Base-by-base conservation (phyloP, 1,284 basidiomycete genomes). In the Cutaneotrichosporon dermatis region DNA sequence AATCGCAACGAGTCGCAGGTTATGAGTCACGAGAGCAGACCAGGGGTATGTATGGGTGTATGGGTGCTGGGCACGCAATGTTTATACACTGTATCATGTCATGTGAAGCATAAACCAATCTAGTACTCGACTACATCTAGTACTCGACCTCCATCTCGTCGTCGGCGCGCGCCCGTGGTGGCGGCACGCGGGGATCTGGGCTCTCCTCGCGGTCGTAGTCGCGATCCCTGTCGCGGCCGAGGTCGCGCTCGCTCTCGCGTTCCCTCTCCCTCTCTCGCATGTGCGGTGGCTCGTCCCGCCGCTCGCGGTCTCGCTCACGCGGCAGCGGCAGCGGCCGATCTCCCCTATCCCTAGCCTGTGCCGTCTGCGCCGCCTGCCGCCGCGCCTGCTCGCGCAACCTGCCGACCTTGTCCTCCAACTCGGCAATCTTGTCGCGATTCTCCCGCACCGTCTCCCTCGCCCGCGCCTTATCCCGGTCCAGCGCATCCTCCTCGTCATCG, bases 401-500 rank as follows among this genome's bases (percentile, higher is more conserved):
- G 13, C 42, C 42, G 35, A 76, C 61, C 51, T 64, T 69, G 9
- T 40, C 51, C 4, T 49, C 15, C 33, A 75, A 57, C 34, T 73
- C 72, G 12, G 64, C 67, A 33, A 75, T 72, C 46, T 64, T 46
- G 13, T 43, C 63, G 43, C 60, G 45, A 51, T 69, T 72, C 48
- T 53, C 61, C 13, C 60, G 63, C 0, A 60, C 63, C 3, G 59
- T 60, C 6, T 50, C 57, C 0, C 49, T 54, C 8, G 70, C 66
- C 2, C 61, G 59, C 15, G 63, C 63, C 54, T 67, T 65, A 50
- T 77, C 75, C 10, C 69, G 66, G 6, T 56, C 61, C 34, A 78
- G 59, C 13, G 58, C 58, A 1, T 62, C 61, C 3, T 56, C 57
- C 56, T 76, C 74, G 33, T 72, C 67, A 6, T 64, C 55, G 37